phyloP scores from a whole-genome alignment of 495 filamentous ascomycete genomes.

The Penicillium maclennaniae region DNA sequence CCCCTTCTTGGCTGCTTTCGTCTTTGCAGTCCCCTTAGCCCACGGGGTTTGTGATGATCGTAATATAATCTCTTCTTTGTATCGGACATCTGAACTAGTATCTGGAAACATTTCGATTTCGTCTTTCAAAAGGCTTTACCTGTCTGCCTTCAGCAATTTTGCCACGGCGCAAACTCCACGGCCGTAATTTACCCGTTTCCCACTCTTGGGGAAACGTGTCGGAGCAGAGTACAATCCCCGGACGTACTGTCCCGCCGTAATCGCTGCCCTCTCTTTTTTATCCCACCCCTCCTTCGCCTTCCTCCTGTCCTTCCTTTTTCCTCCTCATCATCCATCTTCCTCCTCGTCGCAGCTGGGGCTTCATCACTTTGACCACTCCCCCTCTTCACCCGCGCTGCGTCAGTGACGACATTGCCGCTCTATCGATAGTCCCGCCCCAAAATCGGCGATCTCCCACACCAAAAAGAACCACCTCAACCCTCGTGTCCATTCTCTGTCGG shows the following conservation, averaged over 20 bases:
- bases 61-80: not conserved
- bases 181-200: conserved; percentile 24
- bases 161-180: conserved; percentile 11
- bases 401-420: conserved; percentile 32
- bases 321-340: conserved; percentile 14
- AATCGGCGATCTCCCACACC: conserved; percentile 13
- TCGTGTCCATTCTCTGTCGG: conserved; percentile 44
- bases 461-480: conserved; percentile 12
- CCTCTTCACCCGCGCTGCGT: conserved; percentile 26
- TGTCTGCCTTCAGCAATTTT: not conserved
- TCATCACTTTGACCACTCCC: conserved; percentile 10
- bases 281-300: conserved; percentile 19
- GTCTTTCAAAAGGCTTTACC: not conserved
- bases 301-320: conserved; percentile 23
- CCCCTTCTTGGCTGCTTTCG: conserved; percentile 7
- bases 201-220: conserved; percentile 14
- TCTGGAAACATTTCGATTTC: not conserved
- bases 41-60: not conserved
- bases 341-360: conserved; percentile 26
- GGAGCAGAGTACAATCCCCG: conserved; percentile 25
- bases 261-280: conserved; percentile 23
- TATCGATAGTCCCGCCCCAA: conserved; percentile 17
- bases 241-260: conserved; percentile 30
- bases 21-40: not conserved
- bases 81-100: not conserved